These are phyloP conservation scores for Globisporangium spinosum DNA, from an alignment of 352 stramenopile genomes.

Conservation along the genomic window DNA sequence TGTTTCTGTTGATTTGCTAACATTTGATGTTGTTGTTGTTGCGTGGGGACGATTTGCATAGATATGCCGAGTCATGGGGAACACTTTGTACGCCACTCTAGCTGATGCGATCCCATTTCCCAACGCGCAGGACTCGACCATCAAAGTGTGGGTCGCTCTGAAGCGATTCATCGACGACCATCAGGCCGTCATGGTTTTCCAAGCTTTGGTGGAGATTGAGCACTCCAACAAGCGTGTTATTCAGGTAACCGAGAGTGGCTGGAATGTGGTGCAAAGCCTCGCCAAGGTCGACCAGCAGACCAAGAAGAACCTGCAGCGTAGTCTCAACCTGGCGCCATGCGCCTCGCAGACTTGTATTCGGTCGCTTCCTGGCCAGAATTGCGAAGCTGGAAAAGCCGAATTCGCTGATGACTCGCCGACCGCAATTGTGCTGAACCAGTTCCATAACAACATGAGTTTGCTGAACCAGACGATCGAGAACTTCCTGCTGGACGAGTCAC, in stretches of 20 bases:
- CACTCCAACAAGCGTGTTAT: background rate
- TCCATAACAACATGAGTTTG: background rate
- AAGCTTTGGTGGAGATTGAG: background rate
- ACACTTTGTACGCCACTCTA: background rate
- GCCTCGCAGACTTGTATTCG: background rate
- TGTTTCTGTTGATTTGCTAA: background rate
- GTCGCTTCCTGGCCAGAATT: background rate
- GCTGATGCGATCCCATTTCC: background rate
- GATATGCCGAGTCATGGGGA: background rate
- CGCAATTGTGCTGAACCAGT: background rate
- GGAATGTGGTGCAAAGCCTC: background rate
- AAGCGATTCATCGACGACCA: background rate
- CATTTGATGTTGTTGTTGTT: no score
- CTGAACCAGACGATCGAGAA: background rate
- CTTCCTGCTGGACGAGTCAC: background rate
- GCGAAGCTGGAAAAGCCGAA: background rate
- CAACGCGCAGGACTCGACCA: background rate
- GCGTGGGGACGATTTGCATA: background rate
- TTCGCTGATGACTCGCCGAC: background rate
- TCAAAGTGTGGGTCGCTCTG: background rate
- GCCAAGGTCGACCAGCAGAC: background rate
- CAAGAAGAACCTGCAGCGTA: background rate
- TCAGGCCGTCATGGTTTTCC: background rate
- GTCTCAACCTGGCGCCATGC: background rate
- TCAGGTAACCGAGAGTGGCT: background rate